Base-by-base conservation (phyloP, 805 yeast genomes). In the Soucietia sequanensis region DNA sequence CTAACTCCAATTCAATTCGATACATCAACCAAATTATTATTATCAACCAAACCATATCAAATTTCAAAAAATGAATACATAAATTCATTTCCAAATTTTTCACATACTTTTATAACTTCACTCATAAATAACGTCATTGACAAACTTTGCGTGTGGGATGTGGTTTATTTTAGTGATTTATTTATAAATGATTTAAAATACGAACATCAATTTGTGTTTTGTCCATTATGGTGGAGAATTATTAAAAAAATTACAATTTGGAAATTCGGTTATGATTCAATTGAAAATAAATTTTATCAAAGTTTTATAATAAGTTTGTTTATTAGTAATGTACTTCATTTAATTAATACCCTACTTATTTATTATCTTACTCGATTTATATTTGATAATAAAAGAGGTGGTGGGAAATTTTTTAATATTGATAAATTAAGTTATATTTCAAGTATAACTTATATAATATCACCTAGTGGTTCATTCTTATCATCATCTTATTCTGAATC, bases 121-220 rank as follows among this genome's bases (percentile, higher is more conserved):
- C 9, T 39, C 12, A 25, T 52, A 16, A 29, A 34, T 19, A 27
- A 47, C n/a, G 30, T 78, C 1, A 50, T 78, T 33, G 67, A 74
- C 34, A 78, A 75, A 36, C 65, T 87, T 4, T 62, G 85, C 17
- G 71, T 80, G 3, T 91, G 98, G 98, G 99, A 91, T 56, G 71
- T 81, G 1, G 93, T 89, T 0, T 89, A 81, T 57, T 89, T 84
- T 50, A 56, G 75, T 11, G 77, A 80, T 29, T 55, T 81, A 36
- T 76, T 84, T 22, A 52, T 58, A 7, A 56, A 72, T 11, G 78
- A 72, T 0, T 56, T 61, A 11, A 55, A 62, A n/a, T 90, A 70
- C 58, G 98, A 91, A 58, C 96, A 91, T 56, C 95, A 89, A 59
- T 84, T 78, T 71, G 97, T 95, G 4, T 91, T 87, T 54, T 80